Evolutionary conservation across 495 filamentous ascomycete genomes (phyloP).

Genomic region (Clohesyomyces aquaticus): DNA sequence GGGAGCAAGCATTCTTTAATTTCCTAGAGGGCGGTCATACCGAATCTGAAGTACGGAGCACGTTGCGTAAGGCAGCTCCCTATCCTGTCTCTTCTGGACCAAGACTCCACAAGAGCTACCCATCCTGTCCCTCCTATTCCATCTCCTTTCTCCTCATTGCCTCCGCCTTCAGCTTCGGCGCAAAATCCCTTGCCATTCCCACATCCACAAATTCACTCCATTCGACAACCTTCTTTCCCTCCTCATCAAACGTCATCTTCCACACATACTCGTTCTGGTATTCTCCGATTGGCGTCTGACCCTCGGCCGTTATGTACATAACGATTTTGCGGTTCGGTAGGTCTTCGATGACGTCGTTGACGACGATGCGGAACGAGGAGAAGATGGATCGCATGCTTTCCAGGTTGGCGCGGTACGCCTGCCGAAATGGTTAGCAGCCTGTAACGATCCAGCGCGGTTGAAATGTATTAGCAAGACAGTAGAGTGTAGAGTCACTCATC

Average conservation of each 20-base stretch:
- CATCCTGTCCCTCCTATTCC: constrained; percentile 9
- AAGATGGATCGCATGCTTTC: constrained; percentile 32
- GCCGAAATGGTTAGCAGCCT: not conserved
- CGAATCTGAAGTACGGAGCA: too few relatives aligned
- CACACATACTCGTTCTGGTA: constrained; percentile 51
- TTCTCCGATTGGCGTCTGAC: constrained; percentile 31
- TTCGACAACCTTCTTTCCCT: constrained; percentile 42
- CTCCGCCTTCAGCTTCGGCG: constrained; percentile 41
- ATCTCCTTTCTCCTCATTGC: constrained; percentile 26
- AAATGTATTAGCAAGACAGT: not conserved
- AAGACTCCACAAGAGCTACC: too few relatives aligned
- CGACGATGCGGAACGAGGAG: constrained; percentile 36
- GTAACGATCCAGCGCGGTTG: not conserved
- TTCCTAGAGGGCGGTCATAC: too few relatives aligned
- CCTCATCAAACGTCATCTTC: constrained; percentile 50
- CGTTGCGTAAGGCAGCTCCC: too few relatives aligned
- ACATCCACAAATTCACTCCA: constrained; percentile 50
- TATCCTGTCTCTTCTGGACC: too few relatives aligned
- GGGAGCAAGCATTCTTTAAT: too few relatives aligned
- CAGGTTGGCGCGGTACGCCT: constrained; percentile 33
- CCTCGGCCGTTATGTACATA: constrained; percentile 42
- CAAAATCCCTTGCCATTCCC: constrained; percentile 44
- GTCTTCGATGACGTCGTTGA: constrained; percentile 43
- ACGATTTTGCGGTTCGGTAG: constrained; percentile 36
- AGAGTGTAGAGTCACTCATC: too few relatives aligned